Conservation (phyloP, 1,139 yeast genomes). For the Lodderomyces theae region DNA sequence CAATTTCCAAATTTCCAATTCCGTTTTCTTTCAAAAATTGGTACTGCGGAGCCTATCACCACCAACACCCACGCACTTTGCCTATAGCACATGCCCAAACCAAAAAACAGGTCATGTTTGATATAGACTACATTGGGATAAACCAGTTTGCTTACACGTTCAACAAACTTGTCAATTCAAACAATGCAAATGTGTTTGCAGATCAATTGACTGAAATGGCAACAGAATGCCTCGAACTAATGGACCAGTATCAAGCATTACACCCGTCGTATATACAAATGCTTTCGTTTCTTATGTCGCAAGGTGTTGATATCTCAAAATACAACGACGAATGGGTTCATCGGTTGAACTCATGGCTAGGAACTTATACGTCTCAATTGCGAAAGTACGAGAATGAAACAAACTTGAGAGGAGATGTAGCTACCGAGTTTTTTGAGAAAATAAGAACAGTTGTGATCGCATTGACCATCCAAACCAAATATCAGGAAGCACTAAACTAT, state of each 20-base stretch:
- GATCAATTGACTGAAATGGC: conserved; percentile 8
- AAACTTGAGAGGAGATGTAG: conserved; percentile 4
- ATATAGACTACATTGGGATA: conserved; percentile 13
- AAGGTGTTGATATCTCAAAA: conserved; percentile 4
- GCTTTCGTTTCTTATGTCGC: conserved; percentile 11
- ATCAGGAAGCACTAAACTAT: conserved; percentile 19
- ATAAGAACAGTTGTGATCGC: conserved; percentile 12
- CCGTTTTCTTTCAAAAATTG: neutral
- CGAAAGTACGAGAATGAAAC: conserved; percentile 1
- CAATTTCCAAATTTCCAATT: neutral
- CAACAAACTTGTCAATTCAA: conserved; percentile 12
- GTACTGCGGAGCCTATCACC: too few species aligned
- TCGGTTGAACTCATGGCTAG: conserved; percentile 3
- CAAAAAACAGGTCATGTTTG: too few species aligned
- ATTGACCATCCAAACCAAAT: conserved; percentile 20
- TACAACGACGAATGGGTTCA: conserved; percentile 7
- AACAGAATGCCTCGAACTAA: conserved; percentile 15
- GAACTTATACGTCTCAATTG: conserved; percentile 3
- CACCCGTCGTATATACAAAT: conserved; percentile 18
- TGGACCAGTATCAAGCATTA: conserved; percentile 21
- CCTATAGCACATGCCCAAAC: too few species aligned
- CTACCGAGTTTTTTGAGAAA: conserved; percentile 10
- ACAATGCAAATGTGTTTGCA: conserved; percentile 2
- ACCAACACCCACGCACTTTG: neutral
- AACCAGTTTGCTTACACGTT: conserved; percentile 15